Evolutionary conservation across 148 eudicot genomes (phyloP).

Genomic region (Talinum fruticosum): DNA sequence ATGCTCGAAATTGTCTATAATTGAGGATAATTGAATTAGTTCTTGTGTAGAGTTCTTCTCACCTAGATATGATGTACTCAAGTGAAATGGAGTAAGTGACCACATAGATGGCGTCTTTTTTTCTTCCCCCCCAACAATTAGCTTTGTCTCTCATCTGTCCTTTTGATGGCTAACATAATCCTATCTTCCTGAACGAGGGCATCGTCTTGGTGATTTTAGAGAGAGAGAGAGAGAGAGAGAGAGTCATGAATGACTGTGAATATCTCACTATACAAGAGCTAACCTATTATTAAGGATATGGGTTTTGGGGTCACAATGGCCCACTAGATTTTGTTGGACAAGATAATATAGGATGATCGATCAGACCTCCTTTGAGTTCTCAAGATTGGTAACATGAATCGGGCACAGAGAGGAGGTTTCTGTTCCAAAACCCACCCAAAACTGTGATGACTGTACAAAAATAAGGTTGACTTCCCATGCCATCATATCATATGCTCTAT

Average conservation of each 20-base stretch:
- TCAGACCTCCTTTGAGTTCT: neutral
- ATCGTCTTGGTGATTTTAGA: too few relatives aligned
- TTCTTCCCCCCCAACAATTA: too few relatives aligned
- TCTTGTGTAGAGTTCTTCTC: too few relatives aligned
- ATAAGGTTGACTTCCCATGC: conserved; percentile 6
- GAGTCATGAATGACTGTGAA: neutral
- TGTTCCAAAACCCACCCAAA: neutral
- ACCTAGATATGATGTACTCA: too few relatives aligned
- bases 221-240: too few relatives aligned
- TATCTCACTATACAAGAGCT: neutral
- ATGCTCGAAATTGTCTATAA: too few relatives aligned
- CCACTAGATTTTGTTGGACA: neutral
- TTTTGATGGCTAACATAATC: too few relatives aligned
- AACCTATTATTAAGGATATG: neutral
- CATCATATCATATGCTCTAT: conserved; percentile 8
- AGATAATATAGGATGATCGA: neutral
- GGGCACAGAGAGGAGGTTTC: neutral
- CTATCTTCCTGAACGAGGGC: too few relatives aligned
- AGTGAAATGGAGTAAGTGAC: too few relatives aligned
- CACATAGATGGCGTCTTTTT: too few relatives aligned
- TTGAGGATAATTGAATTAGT: too few relatives aligned
- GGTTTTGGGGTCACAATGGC: neutral
- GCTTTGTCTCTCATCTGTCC: too few relatives aligned
- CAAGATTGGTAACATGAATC: neutral
- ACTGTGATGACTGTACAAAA: conserved; percentile 13